Conservation (phyloP, 352 stramenopile species). For the Aphanomyces euteiches region DNA sequence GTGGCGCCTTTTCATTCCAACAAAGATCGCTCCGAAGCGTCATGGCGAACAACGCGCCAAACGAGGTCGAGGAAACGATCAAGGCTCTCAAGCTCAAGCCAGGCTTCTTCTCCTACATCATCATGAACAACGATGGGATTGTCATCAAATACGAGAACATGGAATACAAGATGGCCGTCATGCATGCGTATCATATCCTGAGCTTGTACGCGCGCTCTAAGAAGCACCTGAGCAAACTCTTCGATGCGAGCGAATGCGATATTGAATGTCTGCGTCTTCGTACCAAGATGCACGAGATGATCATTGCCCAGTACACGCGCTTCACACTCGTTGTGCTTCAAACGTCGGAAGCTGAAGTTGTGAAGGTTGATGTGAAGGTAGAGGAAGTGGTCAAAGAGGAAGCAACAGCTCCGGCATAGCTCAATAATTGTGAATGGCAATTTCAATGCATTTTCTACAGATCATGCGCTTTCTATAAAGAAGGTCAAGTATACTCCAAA, state of each 20-base stretch:
- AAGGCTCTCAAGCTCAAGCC: slow-evolving; percentile 90
- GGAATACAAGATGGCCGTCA: slow-evolving; percentile 87
- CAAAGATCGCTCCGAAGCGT: background rate
- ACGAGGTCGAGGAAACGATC: slow-evolving; percentile 90
- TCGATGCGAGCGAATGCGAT: slow-evolving; percentile 81
- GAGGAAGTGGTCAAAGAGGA: slow-evolving; percentile 27
- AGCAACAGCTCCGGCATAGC: slow-evolving; percentile 13
- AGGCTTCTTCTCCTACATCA: slow-evolving; percentile 85
- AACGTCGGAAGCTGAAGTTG: slow-evolving; percentile 23
- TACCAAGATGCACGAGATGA: slow-evolving; percentile 90
- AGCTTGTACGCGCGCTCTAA: slow-evolving; percentile 80
- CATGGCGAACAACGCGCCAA: slow-evolving; percentile 74
- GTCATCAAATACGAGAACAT: slow-evolving; percentile 92
- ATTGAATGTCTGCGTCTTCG: slow-evolving; percentile 88
- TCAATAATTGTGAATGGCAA: background rate
- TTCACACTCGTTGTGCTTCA: slow-evolving; percentile 89
- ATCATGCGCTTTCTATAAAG: too few species aligned
- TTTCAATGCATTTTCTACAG: background rate
- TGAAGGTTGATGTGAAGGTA: slow-evolving; percentile 26
- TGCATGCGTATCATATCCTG: slow-evolving; percentile 89
- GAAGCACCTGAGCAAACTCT: slow-evolving; percentile 83
- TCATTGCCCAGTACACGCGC: slow-evolving; percentile 82
- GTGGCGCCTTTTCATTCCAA: background rate
- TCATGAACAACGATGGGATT: slow-evolving; percentile 93
- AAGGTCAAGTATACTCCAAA: too few species aligned